Conservation (phyloP, 257 asterid genomes). For the Solanum sejunctum region DNA sequence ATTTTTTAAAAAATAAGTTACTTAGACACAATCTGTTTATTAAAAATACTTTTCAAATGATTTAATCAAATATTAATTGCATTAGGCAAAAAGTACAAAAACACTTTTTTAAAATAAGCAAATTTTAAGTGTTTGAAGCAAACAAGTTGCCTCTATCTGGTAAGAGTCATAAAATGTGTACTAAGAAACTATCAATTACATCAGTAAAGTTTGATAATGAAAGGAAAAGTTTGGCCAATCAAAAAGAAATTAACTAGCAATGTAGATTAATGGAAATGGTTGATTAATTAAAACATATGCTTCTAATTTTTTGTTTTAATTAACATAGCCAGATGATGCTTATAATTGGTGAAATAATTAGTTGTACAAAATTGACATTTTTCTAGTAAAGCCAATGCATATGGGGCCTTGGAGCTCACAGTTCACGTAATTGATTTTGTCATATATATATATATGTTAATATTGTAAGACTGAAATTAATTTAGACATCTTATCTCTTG, state of each 20-base stretch:
- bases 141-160: background rate
- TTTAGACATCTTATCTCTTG: background rate
- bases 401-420: background rate
- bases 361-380: background rate
- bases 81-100: too few species aligned
- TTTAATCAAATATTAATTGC: too few species aligned
- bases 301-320: background rate
- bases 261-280: slow-evolving; percentile 9
- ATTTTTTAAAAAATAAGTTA: too few species aligned
- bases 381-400: background rate
- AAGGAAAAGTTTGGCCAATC: background rate
- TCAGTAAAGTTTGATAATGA: background rate
- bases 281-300: background rate
- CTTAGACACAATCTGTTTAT: too few species aligned
- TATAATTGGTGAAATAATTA: background rate
- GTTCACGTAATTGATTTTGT: background rate
- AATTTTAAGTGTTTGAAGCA: too few species aligned
- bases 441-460: too few species aligned
- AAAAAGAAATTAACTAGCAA: background rate
- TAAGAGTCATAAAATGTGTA: background rate
- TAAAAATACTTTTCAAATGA: too few species aligned
- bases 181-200: background rate
- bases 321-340: background rate
- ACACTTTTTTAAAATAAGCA: too few species aligned
- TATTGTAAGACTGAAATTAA: background rate